phyloP scores from a whole-genome alignment of 345 rosid species.

The Hibiscus tridactylites region DNA sequence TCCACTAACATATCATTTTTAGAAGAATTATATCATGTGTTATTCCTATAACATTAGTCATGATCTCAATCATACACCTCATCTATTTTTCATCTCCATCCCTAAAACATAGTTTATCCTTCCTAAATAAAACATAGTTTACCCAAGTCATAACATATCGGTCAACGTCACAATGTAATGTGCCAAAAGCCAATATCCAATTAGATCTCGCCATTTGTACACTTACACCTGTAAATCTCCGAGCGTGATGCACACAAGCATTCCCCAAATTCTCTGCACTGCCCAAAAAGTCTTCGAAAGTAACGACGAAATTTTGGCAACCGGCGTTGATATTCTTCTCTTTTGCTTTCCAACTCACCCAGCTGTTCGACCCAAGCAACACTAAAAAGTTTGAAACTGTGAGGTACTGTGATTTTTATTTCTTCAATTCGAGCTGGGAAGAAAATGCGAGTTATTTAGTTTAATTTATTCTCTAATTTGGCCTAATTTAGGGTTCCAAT shows the following conservation, averaged over 20 bases:
- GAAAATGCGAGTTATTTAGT: background rate
- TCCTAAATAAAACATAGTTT: no score
- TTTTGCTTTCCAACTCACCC: background rate
- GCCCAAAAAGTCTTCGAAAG: background rate
- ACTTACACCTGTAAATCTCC: background rate
- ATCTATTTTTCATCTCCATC: no score
- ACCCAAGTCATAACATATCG: background rate
- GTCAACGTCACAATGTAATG: background rate
- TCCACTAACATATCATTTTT: no score
- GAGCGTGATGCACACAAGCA: background rate
- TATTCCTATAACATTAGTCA: no score
- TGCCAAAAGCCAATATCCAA: background rate
- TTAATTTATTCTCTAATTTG: background rate
- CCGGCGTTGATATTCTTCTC: background rate
- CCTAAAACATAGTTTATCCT: no score
- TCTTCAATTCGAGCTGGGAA: background rate
- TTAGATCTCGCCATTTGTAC: background rate
- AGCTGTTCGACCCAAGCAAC: background rate
- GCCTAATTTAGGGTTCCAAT: background rate
- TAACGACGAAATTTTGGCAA: background rate
- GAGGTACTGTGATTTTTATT: background rate
- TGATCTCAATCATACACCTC: no score
- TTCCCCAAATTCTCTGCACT: background rate
- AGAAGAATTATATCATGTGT: no score
- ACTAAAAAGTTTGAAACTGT: background rate